Evolutionary conservation across 2,329 filamentous ascomycete species (phyloP), one percentile per base, ranked within the genome.

Genomic region (Neobulgaria alba): DNA sequence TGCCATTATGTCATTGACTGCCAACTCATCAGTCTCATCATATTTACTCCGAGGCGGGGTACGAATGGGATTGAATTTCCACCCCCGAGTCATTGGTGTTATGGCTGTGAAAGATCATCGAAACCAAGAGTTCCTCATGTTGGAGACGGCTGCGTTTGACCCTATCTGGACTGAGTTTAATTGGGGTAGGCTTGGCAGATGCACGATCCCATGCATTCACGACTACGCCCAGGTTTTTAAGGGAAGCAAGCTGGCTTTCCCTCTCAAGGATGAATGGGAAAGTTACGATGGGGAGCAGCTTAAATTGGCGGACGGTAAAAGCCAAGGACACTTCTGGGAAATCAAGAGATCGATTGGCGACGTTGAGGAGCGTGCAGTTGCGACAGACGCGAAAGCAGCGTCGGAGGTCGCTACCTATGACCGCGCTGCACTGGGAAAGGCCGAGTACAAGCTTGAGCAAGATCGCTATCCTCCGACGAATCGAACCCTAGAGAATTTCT

Each of bases 81-180:
- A 75, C 42, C 72, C 72, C 1, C 63, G 69, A 14, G 66, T 75
- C 4, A 64, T 75, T 17, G 71, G 72, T 2, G 66, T 71, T 34
- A 73, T 75, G 68, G 68, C 71, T 2, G 72, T 71, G 60, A 73
- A 73, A 50, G 72, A 75, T 44, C 64, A 65, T 3, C 63, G 69
- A 34, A 71, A 72, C 41, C 63, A 66, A 3, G 71, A 75, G 42
- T 67, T 74, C 38, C 61, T 67, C 8, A 75, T 74, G 71, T 62
- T 75, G n/a, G 71, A 75, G 53, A 73, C 70, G 1, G 71, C 67
- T 4, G 66, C 71, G 3, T 74, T 75, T 41, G 72, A 75, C 48
- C 71, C 72, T 1, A 72, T 75, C 50, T 75, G 72, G 72, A 69
- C 70, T 1, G 69, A 74, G 47, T 73, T 73, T 54, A 72, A 73